Percentiles rank a stretch among this genome's conserved stretches.
phyloP scores from a whole-genome alignment of 2,329 filamentous ascomycete species.

The Periconia sp. region DNA sequence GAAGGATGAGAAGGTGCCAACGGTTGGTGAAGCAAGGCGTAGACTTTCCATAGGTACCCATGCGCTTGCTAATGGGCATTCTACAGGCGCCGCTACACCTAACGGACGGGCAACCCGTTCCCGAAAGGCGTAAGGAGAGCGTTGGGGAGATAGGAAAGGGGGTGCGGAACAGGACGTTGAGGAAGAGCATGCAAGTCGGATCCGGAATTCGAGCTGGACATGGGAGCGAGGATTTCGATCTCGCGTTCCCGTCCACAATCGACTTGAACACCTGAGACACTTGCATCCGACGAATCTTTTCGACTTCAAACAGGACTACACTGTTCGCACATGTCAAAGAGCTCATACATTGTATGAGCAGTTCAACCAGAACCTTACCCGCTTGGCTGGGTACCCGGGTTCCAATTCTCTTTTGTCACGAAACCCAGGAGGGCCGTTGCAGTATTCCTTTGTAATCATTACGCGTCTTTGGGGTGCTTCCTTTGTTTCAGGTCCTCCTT shows the following conservation, averaged over 20 bases:
- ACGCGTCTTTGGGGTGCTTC: conserved; percentile 16
- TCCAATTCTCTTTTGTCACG: conserved; percentile 8
- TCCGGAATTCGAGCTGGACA: background rate
- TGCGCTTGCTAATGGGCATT: conserved; percentile 44
- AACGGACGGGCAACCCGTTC: conserved; percentile 70
- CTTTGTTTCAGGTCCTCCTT: conserved; percentile 11
- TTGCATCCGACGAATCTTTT: background rate
- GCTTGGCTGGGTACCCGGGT: conserved; percentile 2
- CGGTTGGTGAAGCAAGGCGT: conserved; percentile 59
- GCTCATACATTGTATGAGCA: conserved; percentile 8
- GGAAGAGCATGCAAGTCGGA: too few species aligned
- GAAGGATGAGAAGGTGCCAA: conserved; percentile 71
- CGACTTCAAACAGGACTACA: background rate
- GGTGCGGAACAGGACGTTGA: conserved; percentile 1
- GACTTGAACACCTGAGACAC: too few species aligned
- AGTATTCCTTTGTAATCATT: conserved; percentile 27
- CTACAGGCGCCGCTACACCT: conserved; percentile 50
- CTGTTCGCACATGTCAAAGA: background rate
- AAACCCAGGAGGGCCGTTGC: conserved; percentile 14
- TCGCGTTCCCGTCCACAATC: background rate
- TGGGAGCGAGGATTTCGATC: background rate
- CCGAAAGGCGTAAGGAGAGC: conserved; percentile 68
- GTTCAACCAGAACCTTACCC: conserved; percentile 8
- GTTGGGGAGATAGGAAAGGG: conserved; percentile 1
- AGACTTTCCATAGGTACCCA: conserved; percentile 54